phyloP scores from a whole-genome alignment of 805 yeast genomes.

The Metschnikowia amazonensis region DNA sequence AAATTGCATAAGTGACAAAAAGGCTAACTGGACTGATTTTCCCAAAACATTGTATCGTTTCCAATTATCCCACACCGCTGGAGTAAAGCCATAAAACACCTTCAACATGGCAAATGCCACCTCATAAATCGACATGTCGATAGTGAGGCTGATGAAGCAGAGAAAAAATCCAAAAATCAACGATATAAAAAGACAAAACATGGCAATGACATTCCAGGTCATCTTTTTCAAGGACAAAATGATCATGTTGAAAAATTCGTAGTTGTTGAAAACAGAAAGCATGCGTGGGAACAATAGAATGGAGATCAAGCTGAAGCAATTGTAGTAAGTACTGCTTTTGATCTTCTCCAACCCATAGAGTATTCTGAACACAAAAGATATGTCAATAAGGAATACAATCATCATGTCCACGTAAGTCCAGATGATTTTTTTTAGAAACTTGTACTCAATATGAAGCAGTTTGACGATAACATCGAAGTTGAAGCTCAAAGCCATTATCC shows the following conservation, averaged over 20 bases:
- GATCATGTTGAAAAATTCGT: conserved; percentile 49
- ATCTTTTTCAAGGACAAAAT: conserved; percentile 48
- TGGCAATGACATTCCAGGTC: conserved; percentile 48
- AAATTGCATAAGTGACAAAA: conserved; percentile 51
- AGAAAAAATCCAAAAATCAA: conserved; percentile 54
- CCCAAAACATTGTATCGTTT: conserved; percentile 45
- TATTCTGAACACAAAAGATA: conserved; percentile 26
- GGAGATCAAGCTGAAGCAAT: conserved; percentile 41
- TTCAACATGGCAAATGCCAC: conserved; percentile 51
- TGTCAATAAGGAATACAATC: conserved; percentile 37
- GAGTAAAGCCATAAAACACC: conserved; percentile 55
- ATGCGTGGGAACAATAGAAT: conserved; percentile 49
- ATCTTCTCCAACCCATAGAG: conserved; percentile 14
- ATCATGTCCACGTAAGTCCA: conserved; percentile 51
- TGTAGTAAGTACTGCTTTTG: conserved; percentile 21
- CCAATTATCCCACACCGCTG: conserved; percentile 59
- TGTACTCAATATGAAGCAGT: conserved; percentile 41
- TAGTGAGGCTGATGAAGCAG: conserved; percentile 47
- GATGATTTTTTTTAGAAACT: conserved; percentile 45
- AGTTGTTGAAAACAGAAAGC: conserved; percentile 47
- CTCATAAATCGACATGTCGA: conserved; percentile 37
- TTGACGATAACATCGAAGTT: conserved; percentile 46
- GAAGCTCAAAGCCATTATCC: conserved; percentile 44
- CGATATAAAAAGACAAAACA: conserved; percentile 46
- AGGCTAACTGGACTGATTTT: conserved; percentile 44